Evolutionary conservation across 805 yeast genomes (phyloP).

Genomic region (Saccharomycopsis fibuligera): DNA sequence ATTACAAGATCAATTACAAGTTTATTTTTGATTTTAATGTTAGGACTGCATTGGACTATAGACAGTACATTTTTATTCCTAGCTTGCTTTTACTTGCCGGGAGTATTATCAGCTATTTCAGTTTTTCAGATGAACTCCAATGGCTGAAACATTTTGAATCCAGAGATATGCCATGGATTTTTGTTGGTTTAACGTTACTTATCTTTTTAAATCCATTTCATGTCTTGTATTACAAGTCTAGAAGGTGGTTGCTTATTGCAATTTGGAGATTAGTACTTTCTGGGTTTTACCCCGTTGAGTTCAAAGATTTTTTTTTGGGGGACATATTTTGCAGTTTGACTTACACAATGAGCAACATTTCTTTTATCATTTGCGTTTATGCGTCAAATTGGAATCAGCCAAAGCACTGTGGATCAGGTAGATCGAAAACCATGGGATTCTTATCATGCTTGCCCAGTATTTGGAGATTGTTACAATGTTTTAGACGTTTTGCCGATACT

Average conservation of each 20-base stretch:
- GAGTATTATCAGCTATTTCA: constrained; percentile 64
- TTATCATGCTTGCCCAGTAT: constrained; percentile 78
- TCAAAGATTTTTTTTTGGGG: constrained; percentile 88
- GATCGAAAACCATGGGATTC: constrained; percentile 75
- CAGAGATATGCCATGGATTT: constrained; percentile 75
- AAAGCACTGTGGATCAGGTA: constrained; percentile 64
- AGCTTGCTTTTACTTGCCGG: constrained; percentile 49
- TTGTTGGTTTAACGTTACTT: constrained; percentile 44
- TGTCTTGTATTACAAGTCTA: constrained; percentile 49
- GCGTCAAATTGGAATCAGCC: constrained; percentile 52
- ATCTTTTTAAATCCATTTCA: constrained; percentile 57
- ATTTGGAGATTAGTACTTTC: constrained; percentile 67
- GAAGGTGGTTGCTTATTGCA: constrained; percentile 73
- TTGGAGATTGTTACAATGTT: constrained; percentile 88
- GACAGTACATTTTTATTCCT: constrained; percentile 62
- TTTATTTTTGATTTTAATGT: constrained; percentile 87
- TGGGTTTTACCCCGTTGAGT: constrained; percentile 92
- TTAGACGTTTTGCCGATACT: constrained; percentile 85
- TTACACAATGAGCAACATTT: constrained; percentile 78
- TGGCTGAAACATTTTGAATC: constrained; percentile 37
- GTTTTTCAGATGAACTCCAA: constrained; percentile 47
- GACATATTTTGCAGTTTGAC: constrained; percentile 87
- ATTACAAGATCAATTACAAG: constrained; percentile 75
- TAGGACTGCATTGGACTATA: constrained; percentile 55
- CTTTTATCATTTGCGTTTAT: constrained; percentile 81